phyloP scores from a whole-genome alignment of 495 filamentous ascomycete species.

The Xylaria acuta region DNA sequence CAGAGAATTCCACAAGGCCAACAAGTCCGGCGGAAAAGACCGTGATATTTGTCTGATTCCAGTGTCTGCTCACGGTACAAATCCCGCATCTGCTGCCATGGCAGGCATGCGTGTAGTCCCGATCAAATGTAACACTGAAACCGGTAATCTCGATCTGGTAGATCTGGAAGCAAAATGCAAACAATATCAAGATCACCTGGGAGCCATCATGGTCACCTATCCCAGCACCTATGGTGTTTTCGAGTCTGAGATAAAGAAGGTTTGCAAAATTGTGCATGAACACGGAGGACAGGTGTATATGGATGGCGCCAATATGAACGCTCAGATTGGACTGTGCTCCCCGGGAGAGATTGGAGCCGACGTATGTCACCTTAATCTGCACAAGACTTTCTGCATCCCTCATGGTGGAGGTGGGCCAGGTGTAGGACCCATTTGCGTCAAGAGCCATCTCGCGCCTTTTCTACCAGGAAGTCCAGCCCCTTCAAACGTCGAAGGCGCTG shows the following conservation, averaged over 20 bases:
- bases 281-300: constrained; percentile 97
- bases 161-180: constrained; percentile 89
- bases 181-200: constrained; percentile 84
- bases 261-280: constrained; percentile 82
- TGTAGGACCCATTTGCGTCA: constrained; percentile 94
- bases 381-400: constrained; percentile 99
- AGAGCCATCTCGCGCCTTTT: constrained; percentile 76
- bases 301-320: constrained; percentile 99
- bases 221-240: constrained; percentile 97
- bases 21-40: constrained; percentile 58
- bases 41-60: constrained; percentile 96
- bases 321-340: constrained; percentile 95
- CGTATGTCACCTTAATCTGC: constrained; percentile 96
- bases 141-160: constrained; percentile 87
- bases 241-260: constrained; percentile 88
- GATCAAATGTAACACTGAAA: constrained; percentile 87
- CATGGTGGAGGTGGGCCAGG: constrained; percentile 96
- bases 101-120: constrained; percentile 96
- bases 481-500: constrained; percentile 31
- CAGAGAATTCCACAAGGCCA: constrained; percentile 79
- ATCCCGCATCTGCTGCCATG: constrained; percentile 96
- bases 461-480: constrained; percentile 64
- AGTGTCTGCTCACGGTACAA: constrained; percentile 95
- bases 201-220: constrained; percentile 98
- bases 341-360: constrained; percentile 97